Conservation (phyloP, 257 asterid genomes). For the Striga asiatica region DNA sequence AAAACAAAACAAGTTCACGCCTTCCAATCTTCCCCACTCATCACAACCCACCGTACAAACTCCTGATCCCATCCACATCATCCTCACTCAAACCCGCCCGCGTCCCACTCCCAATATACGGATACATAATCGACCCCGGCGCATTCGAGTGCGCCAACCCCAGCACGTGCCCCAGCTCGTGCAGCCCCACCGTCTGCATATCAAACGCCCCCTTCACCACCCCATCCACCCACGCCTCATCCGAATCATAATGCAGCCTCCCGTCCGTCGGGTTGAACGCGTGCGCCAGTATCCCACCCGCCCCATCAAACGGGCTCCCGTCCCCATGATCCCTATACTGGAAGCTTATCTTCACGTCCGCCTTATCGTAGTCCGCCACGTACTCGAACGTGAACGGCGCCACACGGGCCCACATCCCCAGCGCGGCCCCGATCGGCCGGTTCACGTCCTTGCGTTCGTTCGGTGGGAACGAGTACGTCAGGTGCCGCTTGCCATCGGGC, state of each 20-base stretch:
- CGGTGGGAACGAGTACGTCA: background rate
- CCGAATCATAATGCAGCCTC: slow-evolving; percentile 6
- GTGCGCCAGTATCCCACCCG: background rate
- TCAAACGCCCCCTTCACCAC: background rate
- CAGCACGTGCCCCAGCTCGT: slow-evolving; percentile 13
- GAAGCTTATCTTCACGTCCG: slow-evolving; percentile 8
- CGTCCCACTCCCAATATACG: background rate
- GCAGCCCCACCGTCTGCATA: slow-evolving; percentile 2
- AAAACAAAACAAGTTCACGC: too few relatives aligned
- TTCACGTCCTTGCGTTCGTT: background rate
- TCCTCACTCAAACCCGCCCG: background rate
- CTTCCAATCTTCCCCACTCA: too few relatives aligned
- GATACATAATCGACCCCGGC: background rate
- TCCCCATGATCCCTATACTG: slow-evolving; percentile 8
- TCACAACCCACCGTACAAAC: background rate
- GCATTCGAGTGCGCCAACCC: slow-evolving; percentile 6
- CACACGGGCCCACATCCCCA: background rate
- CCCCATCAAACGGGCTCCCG: slow-evolving; percentile 2
- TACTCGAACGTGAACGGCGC: background rate
- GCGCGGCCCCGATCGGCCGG: background rate
- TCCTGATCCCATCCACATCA: background rate
- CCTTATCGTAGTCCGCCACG: background rate
- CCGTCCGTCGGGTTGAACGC: slow-evolving; percentile 2
- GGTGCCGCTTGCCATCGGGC: background rate
- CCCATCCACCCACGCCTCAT: background rate